Percentiles rank a stretch among this genome's conserved stretches.
phyloP scores from a whole-genome alignment of 1,139 yeast species.

The Magnusiomyces ingens region DNA sequence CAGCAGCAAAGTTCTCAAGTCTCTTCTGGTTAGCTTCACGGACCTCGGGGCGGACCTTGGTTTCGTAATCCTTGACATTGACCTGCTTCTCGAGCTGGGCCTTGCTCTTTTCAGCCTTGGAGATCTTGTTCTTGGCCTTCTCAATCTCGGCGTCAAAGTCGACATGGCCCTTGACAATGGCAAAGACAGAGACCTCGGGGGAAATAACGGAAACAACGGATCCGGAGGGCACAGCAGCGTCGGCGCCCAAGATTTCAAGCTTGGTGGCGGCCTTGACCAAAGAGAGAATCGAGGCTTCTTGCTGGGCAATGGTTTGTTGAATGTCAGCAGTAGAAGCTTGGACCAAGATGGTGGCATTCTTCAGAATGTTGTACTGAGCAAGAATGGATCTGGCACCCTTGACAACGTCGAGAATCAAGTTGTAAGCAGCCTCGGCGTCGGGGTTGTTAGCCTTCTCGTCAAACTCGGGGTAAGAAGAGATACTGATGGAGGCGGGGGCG shows the following conservation, averaged over 20 bases:
- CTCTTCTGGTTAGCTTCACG: conserved; percentile 67
- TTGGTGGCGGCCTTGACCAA: conserved; percentile 84
- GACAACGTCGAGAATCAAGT: conserved; percentile 76
- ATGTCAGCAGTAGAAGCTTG: conserved; percentile 52
- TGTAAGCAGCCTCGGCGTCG: conserved; percentile 66
- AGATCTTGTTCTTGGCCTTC: conserved; percentile 73
- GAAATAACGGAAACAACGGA: conserved; percentile 80
- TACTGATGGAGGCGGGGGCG: conserved; percentile 68
- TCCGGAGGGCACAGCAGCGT: conserved; percentile 69
- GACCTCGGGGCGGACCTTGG: conserved; percentile 77
- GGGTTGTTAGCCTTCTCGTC: conserved; percentile 53
- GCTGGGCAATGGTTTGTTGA: conserved; percentile 52
- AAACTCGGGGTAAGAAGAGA: conserved; percentile 73
- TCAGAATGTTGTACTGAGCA: conserved; percentile 80
- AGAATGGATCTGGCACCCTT: conserved; percentile 88
- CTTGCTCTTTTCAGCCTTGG: conserved; percentile 45
- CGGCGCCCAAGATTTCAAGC: conserved; percentile 48
- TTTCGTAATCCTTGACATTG: conserved; percentile 70
- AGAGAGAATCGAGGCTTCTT: conserved; percentile 78
- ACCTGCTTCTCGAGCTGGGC: conserved; percentile 53
- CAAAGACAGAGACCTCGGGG: conserved; percentile 77
- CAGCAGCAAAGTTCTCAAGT: conserved; percentile 70
- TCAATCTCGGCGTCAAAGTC: conserved; percentile 85
- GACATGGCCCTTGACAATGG: conserved; percentile 88
- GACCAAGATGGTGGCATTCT: conserved; percentile 79